Conservation (phyloP, 805 yeast species). For the Maudiozyma turicensis region DNA sequence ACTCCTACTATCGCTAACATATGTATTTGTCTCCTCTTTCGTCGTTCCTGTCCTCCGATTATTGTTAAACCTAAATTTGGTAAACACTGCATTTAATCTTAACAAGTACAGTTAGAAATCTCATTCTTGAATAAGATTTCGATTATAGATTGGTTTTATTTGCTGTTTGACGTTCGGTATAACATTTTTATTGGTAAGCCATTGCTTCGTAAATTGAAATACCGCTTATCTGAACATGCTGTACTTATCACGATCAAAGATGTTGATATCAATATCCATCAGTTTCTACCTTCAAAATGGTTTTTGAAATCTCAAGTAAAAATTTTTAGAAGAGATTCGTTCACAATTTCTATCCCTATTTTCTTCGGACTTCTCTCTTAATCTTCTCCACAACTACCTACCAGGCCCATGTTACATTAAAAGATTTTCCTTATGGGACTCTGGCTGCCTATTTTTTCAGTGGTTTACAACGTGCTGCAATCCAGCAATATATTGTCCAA, state of each 20-base stretch:
- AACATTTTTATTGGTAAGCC: neutral
- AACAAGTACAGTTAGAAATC: neutral
- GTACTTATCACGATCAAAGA: neutral
- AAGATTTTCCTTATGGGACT: neutral
- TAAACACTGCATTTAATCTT: neutral
- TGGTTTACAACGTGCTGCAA: neutral
- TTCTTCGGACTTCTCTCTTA: neutral
- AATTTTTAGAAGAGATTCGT: neutral
- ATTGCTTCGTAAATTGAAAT: neutral
- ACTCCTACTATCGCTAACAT: neutral
- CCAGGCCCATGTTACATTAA: neutral
- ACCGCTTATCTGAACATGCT: neutral
- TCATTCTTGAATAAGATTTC: neutral
- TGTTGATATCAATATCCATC: neutral
- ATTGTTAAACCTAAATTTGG: neutral
- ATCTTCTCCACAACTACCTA: neutral
- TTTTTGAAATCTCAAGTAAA: neutral
- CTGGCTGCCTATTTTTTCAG: conserved; percentile 1
- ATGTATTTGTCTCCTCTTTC: neutral
- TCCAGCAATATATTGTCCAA: neutral
- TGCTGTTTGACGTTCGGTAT: neutral
- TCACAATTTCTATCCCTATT: neutral
- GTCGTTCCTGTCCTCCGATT: neutral
- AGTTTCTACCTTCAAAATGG: neutral
- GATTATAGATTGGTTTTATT: neutral